Conservation (phyloP, 1,284 basidiomycete genomes). For the Chalciporus sp. region DNA sequence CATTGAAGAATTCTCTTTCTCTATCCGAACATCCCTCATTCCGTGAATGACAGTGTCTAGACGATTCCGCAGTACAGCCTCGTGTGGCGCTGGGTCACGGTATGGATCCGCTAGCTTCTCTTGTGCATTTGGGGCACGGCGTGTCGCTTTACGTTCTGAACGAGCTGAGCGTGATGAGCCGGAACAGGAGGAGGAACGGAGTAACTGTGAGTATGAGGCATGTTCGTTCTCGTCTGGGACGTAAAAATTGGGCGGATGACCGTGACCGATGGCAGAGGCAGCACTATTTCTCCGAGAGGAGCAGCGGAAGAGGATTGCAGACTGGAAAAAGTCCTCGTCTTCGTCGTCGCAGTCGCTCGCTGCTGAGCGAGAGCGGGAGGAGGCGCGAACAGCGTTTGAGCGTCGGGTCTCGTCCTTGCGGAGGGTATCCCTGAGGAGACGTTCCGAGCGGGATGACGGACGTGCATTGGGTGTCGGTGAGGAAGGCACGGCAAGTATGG, state of each 20-base stretch:
- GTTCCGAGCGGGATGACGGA: conserved; percentile 48
- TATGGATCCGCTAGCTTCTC: conserved; percentile 28
- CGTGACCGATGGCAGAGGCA: conserved; percentile 15
- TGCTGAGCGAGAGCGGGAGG: conserved; percentile 29
- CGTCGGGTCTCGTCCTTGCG: conserved; percentile 47
- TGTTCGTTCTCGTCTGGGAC: conserved; percentile 31
- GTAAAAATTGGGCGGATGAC: conserved; percentile 18
- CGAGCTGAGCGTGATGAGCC: conserved; percentile 30
- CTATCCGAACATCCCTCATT: conserved; percentile 30
- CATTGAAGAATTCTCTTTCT: conserved; percentile 22
- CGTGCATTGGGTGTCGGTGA: conserved; percentile 18
- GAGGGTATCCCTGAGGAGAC: conserved; percentile 59
- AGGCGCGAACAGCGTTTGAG: conserved; percentile 10
- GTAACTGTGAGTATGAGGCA: conserved; percentile 30
- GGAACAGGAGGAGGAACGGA: conserved; percentile 34
- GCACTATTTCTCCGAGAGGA: conserved; percentile 23
- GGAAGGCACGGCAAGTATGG: conserved; percentile 16
- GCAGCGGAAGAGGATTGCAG: conserved; percentile 26
- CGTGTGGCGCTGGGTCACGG: conserved; percentile 49
- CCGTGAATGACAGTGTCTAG: conserved; percentile 54
- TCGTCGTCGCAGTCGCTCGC: conserved; percentile 36
- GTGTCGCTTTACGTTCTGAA: conserved; percentile 19
- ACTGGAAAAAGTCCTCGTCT: conserved; percentile 33
- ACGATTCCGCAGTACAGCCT: conserved; percentile 53
- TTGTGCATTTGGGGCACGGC: conserved; percentile 8